phyloP scores from a whole-genome alignment of 2,329 filamentous ascomycete species.

The Aspergillus sp. region DNA sequence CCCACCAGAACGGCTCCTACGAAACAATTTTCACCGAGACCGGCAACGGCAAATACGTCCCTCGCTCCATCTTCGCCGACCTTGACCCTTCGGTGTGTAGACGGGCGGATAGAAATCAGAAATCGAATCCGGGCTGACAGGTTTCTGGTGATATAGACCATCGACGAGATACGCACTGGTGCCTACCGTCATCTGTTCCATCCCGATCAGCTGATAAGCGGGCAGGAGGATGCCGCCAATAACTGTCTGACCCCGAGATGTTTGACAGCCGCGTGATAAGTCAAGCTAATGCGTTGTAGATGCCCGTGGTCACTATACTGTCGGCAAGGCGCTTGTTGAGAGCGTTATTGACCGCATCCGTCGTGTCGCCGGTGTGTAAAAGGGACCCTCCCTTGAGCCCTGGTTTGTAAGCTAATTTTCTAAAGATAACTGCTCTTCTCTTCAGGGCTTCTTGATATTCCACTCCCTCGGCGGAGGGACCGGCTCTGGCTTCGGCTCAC shows the following conservation, averaged over 20 bases:
- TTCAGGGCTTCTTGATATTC: conserved; percentile 68
- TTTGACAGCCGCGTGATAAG: background rate
- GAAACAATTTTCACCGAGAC: conserved; percentile 69
- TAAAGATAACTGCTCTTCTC: conserved; percentile 63
- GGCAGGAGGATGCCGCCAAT: conserved; percentile 68
- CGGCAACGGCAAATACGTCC: conserved; percentile 64
- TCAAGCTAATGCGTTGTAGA: conserved; percentile 40
- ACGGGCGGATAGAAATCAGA: background rate
- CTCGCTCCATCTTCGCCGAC: conserved; percentile 66
- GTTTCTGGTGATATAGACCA: conserved; percentile 45
- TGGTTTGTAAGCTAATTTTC: background rate
- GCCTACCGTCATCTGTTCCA: conserved; percentile 64
- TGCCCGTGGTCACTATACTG: conserved; percentile 67
- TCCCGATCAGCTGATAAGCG: conserved; percentile 65
- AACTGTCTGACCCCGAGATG: conserved; percentile 53
- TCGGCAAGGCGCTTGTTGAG: conserved; percentile 66
- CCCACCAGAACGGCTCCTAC: conserved; percentile 57
- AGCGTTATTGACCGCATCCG: conserved; percentile 64
- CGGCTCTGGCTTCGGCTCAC: conserved; percentile 65
- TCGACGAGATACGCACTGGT: conserved; percentile 66
- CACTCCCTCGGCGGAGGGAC: conserved; percentile 69
- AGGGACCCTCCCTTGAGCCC: background rate
- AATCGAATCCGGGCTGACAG: conserved; percentile 6
- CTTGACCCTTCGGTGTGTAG: conserved; percentile 60
- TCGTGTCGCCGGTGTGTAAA: conserved; percentile 57